Conservation (phyloP, 352 stramenopile species). For the Globisporangium uncinulatum region DNA sequence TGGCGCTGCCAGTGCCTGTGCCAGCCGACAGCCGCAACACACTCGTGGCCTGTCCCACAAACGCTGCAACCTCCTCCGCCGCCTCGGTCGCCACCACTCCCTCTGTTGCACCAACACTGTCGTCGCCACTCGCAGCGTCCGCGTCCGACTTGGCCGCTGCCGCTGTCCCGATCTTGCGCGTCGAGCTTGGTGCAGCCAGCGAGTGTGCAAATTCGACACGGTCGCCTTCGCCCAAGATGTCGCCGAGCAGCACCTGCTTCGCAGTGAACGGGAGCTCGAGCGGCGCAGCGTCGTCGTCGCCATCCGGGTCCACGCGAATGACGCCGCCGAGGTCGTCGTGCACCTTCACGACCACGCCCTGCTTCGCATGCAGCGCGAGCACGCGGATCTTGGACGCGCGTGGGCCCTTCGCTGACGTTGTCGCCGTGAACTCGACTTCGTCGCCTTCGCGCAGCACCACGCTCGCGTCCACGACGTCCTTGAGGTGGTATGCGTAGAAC, state of each 20-base stretch:
- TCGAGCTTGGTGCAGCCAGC: slow-evolving; percentile 25
- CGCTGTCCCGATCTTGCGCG: slow-evolving; percentile 20
- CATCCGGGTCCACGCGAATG: slow-evolving; percentile 37
- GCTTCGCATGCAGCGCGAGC: slow-evolving; percentile 41
- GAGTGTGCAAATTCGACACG: slow-evolving; percentile 65
- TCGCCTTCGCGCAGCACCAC: slow-evolving; percentile 67
- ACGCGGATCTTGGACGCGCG: slow-evolving; percentile 53
- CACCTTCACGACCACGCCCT: slow-evolving; percentile 49
- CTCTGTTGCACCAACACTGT: slow-evolving; percentile 2
- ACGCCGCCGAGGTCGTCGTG: slow-evolving; percentile 46
- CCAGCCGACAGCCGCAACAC: slow-evolving; percentile 35
- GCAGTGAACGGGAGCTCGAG: slow-evolving; percentile 40
- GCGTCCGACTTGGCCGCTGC: slow-evolving; percentile 10
- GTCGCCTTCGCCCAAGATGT: slow-evolving; percentile 57
- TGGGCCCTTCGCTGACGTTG: slow-evolving; percentile 35
- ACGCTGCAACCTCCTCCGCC: slow-evolving; percentile 3
- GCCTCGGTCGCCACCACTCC: not conserved
- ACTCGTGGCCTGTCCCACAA: slow-evolving; percentile 38
- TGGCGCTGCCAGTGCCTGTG: slow-evolving; percentile 3
- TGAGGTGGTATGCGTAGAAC: slow-evolving; percentile 57
- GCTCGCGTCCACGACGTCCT: slow-evolving; percentile 47
- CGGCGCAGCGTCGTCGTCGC: not conserved
- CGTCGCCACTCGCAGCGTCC: slow-evolving; percentile 4
- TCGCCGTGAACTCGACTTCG: slow-evolving; percentile 59
- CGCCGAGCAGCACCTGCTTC: slow-evolving; percentile 51